Base-by-base conservation (phyloP, 78 protist species). In the Trichosphaerium sp. region DNA sequence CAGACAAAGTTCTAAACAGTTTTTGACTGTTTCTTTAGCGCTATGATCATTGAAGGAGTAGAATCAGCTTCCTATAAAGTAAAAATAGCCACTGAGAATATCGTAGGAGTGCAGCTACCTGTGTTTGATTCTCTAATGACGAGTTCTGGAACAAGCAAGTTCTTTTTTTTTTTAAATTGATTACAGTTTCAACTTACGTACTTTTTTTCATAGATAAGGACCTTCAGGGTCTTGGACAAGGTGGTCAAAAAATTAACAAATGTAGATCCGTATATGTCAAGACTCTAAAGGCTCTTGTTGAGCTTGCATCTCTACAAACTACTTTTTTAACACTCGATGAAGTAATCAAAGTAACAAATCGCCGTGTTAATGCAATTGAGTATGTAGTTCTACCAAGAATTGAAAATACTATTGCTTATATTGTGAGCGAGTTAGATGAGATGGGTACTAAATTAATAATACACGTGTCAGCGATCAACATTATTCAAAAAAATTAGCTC, bases 311-410 rank as follows among this genome's bases (percentile, higher is more conserved):
- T 4, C 83, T 94, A 38, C 97, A 87, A 69, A 92, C 97, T 1
- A 75, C 97, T 28, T 96, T 92, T 69, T 28, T 89, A 14, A 85
- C 93, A 29, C 88, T 96, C 51, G 97, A 96, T 52, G 89, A 80
- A 44, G 98, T 92, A 32, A 89, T 94, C 82, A 94, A 93, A 71
- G 67, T 92, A 65, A 95, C 99, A 28, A 93, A 92, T 72, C 90
- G 99, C 25, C 89, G 99, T 28, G 99, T 98, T 28, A 98, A 98
- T 49, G 99, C 99, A 14, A 78, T 98, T 47, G 99, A 98, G 81
- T 78, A 83, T 65, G 97, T 96, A 26, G 93, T 96, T 54, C 86
- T 88, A 54, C 98, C 96, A 29, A 60, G 81, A 2, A 69, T 91
- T 15, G 84, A 85, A 67, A 83, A 77, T 54, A 94, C 98, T 8